These are phyloP conservation scores for Polygonum maritimum DNA, from an alignment of 148 eudicot genomes.

Conservation along the genomic window DNA sequence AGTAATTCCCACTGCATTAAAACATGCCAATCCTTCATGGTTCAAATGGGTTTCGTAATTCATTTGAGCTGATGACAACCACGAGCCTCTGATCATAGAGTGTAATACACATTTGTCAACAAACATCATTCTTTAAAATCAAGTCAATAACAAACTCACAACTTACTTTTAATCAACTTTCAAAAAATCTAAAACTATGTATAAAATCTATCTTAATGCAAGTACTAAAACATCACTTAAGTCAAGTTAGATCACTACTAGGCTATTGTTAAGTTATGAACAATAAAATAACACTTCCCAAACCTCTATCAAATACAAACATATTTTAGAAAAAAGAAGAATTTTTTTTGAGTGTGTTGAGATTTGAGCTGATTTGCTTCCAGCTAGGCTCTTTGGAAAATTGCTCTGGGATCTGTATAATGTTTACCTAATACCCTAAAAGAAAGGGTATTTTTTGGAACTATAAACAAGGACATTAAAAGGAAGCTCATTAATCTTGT, in stretches of 20 bases:
- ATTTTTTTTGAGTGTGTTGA: slow-evolving; percentile 14
- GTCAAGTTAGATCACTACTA: not conserved
- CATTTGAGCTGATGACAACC: not conserved
- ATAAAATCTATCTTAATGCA: no score
- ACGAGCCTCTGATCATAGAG: not conserved
- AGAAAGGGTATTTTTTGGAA: slow-evolving; percentile 1
- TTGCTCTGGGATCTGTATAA: slow-evolving; percentile 21
- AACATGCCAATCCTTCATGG: not conserved
- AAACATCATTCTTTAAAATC: no score
- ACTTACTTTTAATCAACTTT: no score
- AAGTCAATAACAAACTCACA: no score
- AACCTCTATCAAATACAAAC: not conserved
- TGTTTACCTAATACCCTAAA: slow-evolving; percentile 6
- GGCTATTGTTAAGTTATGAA: not conserved
- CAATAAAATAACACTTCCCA: not conserved
- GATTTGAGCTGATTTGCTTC: slow-evolving; percentile 23
- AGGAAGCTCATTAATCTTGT: not conserved
- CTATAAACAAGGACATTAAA: not conserved
- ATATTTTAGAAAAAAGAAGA: not conserved
- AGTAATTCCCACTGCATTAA: not conserved
- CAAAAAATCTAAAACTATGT: no score
- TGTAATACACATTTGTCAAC: not conserved
- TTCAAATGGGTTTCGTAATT: not conserved
- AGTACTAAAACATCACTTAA: not conserved
- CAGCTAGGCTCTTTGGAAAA: not conserved